A percentile compares a stretch with the other conserved stretches of the same genome.
Evolutionary conservation across 225 moss, liverwort and hornwort species (phyloP).

Genomic region (Pseudoscleropodium purum): DNA sequence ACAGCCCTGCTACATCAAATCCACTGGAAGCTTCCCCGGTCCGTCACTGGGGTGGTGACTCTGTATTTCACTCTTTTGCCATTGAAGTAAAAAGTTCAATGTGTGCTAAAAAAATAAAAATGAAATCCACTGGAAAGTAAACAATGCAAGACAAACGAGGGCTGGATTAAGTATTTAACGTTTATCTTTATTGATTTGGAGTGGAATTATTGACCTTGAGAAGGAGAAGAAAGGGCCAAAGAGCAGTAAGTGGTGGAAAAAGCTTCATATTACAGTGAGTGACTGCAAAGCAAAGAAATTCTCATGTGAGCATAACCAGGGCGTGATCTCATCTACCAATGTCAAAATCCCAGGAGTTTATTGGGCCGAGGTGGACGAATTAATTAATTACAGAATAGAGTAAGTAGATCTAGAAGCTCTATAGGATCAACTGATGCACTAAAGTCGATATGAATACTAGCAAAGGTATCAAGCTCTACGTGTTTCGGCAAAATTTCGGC

Average conservation of each 20-base stretch:
- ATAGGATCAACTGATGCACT: constrained; percentile 18
- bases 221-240: background rate
- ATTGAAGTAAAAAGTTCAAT: background rate
- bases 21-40: background rate
- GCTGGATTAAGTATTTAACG: background rate
- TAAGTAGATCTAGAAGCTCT: constrained; percentile 17
- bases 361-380: constrained; percentile 11
- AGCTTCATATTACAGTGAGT: background rate
- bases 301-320: background rate
- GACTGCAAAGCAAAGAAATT: background rate
- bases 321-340: background rate
- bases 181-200: background rate
- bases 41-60: background rate
- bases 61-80: background rate
- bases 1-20: background rate
- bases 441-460: constrained; percentile 11
- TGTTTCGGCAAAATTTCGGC: constrained; percentile 15
- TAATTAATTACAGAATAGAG: constrained; percentile 27
- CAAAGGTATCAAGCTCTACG: background rate
- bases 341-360: constrained; percentile 7
- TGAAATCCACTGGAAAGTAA: background rate
- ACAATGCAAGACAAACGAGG: background rate
- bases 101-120: too few species aligned
- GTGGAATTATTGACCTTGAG: background rate
- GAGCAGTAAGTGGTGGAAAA: background rate